These are phyloP conservation scores for Carex arenaria DNA, from an alignment of 202 grass and related monocot species.

Conservation along the genomic window DNA sequence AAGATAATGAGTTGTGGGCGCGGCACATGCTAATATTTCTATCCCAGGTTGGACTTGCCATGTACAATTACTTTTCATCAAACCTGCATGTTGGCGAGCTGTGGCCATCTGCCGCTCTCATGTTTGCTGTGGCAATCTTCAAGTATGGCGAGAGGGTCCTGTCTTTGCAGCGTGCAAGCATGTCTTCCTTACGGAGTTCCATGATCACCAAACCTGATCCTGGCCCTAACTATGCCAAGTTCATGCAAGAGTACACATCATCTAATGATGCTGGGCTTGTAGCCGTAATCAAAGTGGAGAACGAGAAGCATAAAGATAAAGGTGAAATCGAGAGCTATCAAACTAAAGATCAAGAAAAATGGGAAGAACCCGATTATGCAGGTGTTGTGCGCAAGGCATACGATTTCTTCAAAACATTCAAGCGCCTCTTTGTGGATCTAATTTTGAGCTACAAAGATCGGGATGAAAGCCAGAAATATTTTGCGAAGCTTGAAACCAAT, in stretches of 20 bases:
- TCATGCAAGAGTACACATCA: slow-evolving; percentile 37
- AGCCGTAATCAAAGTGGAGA: slow-evolving; percentile 24
- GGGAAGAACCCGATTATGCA: not conserved
- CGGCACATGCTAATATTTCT: too few species aligned
- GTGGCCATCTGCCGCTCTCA: not conserved
- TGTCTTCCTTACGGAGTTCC: slow-evolving; percentile 4
- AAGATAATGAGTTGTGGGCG: too few species aligned
- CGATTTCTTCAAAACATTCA: not conserved
- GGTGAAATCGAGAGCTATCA: not conserved
- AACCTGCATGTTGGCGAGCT: not conserved
- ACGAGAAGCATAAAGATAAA: not conserved
- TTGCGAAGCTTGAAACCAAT: not conserved
- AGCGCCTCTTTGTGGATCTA: not conserved
- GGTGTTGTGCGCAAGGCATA: slow-evolving; percentile 9
- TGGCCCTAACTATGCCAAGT: slow-evolving; percentile 48
- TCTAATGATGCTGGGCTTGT: not conserved
- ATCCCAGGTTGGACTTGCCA: too few species aligned
- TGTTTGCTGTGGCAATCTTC: slow-evolving; percentile 32
- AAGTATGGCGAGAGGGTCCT: slow-evolving; percentile 37
- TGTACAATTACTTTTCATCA: too few species aligned
- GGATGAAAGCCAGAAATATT: slow-evolving; percentile 35
- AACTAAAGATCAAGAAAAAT: not conserved
- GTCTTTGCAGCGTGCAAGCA: slow-evolving; percentile 39
- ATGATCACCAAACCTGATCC: slow-evolving; percentile 51
- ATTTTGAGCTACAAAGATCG: slow-evolving; percentile 50